Percentiles rank a stretch among this genome's conserved stretches.
phyloP scores from a whole-genome alignment of 306 rosid genomes.

The Trifolium subterraneum region DNA sequence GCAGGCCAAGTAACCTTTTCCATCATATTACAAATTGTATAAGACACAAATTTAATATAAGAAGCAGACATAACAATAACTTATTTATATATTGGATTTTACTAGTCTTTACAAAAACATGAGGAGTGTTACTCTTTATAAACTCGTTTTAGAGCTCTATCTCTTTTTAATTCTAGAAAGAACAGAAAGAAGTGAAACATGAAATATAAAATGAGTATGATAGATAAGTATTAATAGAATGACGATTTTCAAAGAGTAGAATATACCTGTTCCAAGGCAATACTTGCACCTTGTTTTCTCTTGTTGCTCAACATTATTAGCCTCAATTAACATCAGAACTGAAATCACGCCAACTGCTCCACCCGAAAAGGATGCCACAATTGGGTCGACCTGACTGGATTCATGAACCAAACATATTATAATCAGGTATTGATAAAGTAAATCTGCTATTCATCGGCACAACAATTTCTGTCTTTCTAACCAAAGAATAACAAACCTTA shows the following conservation, averaged over 20 bases:
- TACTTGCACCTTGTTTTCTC: conserved; percentile 95
- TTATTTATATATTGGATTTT: background rate
- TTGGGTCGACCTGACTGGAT: conserved; percentile 95
- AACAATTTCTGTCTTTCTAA: conserved; percentile 1
- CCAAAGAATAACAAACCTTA: conserved; percentile 59
- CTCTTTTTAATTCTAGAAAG: background rate
- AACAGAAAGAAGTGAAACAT: no score
- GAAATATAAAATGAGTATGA: no score
- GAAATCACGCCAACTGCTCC: conserved; percentile 98
- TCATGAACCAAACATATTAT: conserved; percentile 40
- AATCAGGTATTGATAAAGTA: conserved; percentile 36
- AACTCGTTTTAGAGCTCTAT: background rate
- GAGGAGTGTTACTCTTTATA: background rate
- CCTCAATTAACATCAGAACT: conserved; percentile 92
- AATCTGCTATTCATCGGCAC: conserved; percentile 11
- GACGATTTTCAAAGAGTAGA: conserved; percentile 1
- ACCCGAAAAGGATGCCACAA: conserved; percentile 96
- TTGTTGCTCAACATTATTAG: conserved; percentile 88
- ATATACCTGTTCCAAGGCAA: conserved; percentile 87
- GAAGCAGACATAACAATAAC: conserved; percentile 31
- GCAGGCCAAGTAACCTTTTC: conserved; percentile 91
- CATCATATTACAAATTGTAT: conserved; percentile 27
- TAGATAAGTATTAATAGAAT: conserved; percentile 31
- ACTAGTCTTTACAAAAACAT: background rate
- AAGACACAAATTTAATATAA: conserved; percentile 17